Percentiles rank a stretch among this genome's conserved stretches.
These are phyloP conservation scores for Penicillium sp. DNA, from an alignment of 2,329 filamentous ascomycete species.

Conservation along the genomic window DNA sequence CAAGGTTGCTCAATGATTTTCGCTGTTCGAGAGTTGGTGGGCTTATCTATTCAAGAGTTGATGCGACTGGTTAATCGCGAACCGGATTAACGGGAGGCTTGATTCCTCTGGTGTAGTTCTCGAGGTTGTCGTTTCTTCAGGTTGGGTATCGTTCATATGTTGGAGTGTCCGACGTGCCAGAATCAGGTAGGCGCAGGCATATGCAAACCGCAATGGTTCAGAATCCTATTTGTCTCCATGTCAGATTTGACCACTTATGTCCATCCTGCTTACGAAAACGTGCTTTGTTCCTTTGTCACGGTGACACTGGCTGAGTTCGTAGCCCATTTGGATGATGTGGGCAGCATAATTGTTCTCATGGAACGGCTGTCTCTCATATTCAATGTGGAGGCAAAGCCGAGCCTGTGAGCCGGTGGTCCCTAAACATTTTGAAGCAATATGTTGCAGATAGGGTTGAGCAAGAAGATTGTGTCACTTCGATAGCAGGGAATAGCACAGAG, in stretches of 20 bases:
- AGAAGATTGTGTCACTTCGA: neutral
- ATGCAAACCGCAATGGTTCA: neutral
- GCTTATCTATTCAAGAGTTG: neutral
- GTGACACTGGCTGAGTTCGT: neutral
- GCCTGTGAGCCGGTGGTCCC: constrained; percentile 15
- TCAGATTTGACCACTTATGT: neutral
- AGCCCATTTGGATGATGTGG: neutral
- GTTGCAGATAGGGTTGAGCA: neutral
- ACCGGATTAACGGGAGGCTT: neutral
- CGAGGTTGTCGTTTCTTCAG: neutral
- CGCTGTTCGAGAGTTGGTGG: no score
- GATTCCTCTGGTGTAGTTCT: neutral
- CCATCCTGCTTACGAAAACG: neutral
- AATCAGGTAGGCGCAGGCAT: neutral
- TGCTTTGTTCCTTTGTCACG: neutral
- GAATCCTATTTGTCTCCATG: neutral
- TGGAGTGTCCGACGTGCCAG: neutral
- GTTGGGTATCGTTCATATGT: neutral
- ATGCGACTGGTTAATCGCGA: neutral
- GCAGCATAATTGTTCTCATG: neutral
- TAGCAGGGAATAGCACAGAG: neutral
- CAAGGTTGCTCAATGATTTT: no score
- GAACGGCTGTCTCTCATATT: constrained; percentile 12
- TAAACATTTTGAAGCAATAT: constrained; percentile 15
- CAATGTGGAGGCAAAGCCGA: constrained; percentile 16